Evolutionary conservation across 1,284 basidiomycete genomes (phyloP), one percentile per base, ranked within the genome.

Genomic region (Termitomyces sp.): DNA sequence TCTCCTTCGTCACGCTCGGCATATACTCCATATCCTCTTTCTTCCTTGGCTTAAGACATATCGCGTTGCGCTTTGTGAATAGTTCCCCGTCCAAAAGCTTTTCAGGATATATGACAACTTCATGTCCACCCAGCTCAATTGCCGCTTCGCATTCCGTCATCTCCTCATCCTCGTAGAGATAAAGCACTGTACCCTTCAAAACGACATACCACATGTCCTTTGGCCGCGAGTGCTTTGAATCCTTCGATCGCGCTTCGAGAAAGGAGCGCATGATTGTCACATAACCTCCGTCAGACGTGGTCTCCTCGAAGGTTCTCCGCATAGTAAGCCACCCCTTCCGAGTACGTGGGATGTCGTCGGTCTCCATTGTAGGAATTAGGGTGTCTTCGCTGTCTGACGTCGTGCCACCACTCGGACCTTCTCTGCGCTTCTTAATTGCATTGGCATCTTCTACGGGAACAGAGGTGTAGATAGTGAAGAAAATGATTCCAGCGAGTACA

Each of bases 141-240:
- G 85, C 93, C 3, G 86, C 91, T 62, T 88, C 86, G 69, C 90
- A 93, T 62, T 96, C 92, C 41, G 79, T 79, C 83, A 91, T 89
- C 24, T 76, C 77, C 69, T 95, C 91, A 68, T 93, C 89, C 67
- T 95, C 91, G 71, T 96, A 96, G 18, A 97, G 73, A 68, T 92
- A 97, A 19, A 97, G 74, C 33, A 94, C 85, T 60, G 82, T 86
- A 41, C 90, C 90, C 76, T 95, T 96, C 64, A 97, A 78, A 3
- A 86, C 88, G 50, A 86, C 86, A 68, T 86, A 95, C 83, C 89
- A 96, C 77, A 80, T 86, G 67, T 96, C 93, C 69, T 89, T 91
- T 14, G 91, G 90, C 35, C 86, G 77, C 5, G 86, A 82, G 38
- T 79, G 78, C 60, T 86, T 88, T 10, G 88, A 84, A 67, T 91